Conservation (phyloP, 2,329 filamentous ascomycete genomes). For the Colletotrichum plurivorum region DNA sequence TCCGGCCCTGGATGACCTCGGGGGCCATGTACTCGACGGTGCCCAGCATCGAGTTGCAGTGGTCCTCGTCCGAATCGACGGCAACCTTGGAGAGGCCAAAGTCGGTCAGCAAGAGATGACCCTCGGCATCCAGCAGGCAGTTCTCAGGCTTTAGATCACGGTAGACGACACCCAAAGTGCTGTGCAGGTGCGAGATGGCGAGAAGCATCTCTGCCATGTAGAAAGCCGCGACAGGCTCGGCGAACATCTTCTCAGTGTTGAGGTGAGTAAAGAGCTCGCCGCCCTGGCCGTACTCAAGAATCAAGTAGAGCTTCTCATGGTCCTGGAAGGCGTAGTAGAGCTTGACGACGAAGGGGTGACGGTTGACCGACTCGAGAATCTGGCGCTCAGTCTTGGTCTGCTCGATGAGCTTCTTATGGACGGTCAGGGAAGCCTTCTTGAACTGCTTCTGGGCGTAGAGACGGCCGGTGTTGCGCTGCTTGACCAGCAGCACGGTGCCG, state of each 20-base stretch:
- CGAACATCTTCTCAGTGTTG: slow-evolving; percentile 94
- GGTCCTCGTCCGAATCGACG: slow-evolving; percentile 71
- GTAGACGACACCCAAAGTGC: slow-evolving; percentile 93
- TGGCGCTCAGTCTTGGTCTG: slow-evolving; percentile 97
- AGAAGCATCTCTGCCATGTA: slow-evolving; percentile 99
- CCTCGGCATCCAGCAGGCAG: slow-evolving; percentile 90
- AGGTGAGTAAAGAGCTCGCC: slow-evolving; percentile 98
- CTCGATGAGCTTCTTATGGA: slow-evolving; percentile 96
- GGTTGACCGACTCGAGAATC: slow-evolving; percentile 95
- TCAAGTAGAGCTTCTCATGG: slow-evolving; percentile 96
- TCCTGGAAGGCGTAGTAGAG: slow-evolving; percentile 99
- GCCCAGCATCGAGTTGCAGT: slow-evolving; percentile 90
- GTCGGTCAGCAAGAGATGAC: slow-evolving; percentile 94
- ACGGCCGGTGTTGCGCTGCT: slow-evolving; percentile 87
- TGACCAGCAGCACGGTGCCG: slow-evolving; percentile 93
- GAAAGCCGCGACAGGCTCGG: slow-evolving; percentile 89
- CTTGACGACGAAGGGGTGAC: slow-evolving; percentile 98
- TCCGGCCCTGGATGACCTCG: slow-evolving; percentile 88
- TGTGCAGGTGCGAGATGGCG: slow-evolving; percentile 92
- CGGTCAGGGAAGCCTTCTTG: slow-evolving; percentile 94
- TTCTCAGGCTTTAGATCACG: slow-evolving; percentile 98
- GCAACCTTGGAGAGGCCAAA: slow-evolving; percentile 98
- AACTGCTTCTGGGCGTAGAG: slow-evolving; percentile 99
- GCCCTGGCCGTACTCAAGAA: slow-evolving; percentile 96
- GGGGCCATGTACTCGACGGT: slow-evolving; percentile 99